phyloP scores from a whole-genome alignment of 2,329 filamentous ascomycete genomes.

The Periconia macrospinosa region DNA sequence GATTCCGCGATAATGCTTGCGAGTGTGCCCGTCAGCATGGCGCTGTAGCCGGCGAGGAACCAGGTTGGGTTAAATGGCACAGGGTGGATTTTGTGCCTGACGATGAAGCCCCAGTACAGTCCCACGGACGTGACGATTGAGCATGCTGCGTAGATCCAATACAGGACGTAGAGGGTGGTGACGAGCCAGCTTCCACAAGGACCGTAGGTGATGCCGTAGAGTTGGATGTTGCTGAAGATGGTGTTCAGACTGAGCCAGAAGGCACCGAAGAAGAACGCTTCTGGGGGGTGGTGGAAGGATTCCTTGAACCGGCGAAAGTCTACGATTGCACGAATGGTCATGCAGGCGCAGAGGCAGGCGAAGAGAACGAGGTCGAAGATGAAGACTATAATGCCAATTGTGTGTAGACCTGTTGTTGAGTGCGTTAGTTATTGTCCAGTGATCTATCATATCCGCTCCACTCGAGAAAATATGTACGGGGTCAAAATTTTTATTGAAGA shows the following conservation, averaged over 20 bases:
- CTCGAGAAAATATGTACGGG: too few species aligned
- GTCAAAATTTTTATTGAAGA: neutral
- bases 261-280: slow-evolving; percentile 51
- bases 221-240: slow-evolving; percentile 42
- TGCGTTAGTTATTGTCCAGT: neutral
- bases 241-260: slow-evolving; percentile 40
- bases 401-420: slow-evolving; percentile 44
- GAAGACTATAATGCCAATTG: slow-evolving; percentile 54
- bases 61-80: slow-evolving; percentile 71
- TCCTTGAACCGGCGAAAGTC: slow-evolving; percentile 44
- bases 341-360: slow-evolving; percentile 21
- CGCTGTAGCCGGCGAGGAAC: slow-evolving; percentile 69
- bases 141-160: slow-evolving; percentile 46
- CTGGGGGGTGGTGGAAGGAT: slow-evolving; percentile 50
- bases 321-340: slow-evolving; percentile 44
- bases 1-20: slow-evolving; percentile 63
- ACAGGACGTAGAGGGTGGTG: slow-evolving; percentile 35
- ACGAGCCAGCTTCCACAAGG: slow-evolving; percentile 42
- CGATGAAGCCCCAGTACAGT: slow-evolving; percentile 66
- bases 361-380: slow-evolving; percentile 53
- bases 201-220: slow-evolving; percentile 31
- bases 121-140: slow-evolving; percentile 38
- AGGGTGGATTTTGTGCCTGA: slow-evolving; percentile 56
- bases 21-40: slow-evolving; percentile 71
- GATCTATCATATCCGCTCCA: too few species aligned